phyloP scores from a whole-genome alignment of 1,284 basidiomycete genomes.

The Moesziomyces aphidis region DNA sequence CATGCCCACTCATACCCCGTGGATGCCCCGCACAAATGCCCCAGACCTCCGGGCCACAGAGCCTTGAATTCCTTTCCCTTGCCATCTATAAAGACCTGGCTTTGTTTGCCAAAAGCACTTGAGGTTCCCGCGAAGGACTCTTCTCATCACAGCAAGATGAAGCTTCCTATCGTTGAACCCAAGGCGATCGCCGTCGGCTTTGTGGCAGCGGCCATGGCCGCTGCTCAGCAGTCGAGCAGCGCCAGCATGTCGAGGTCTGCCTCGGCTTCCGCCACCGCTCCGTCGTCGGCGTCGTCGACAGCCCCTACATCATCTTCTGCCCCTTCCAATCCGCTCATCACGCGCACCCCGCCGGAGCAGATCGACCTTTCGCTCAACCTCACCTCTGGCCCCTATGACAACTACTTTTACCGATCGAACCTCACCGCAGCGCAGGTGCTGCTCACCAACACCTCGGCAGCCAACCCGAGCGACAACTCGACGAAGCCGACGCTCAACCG shows the following conservation, averaged over 20 bases:
- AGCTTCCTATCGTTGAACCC: slow-evolving; percentile 2
- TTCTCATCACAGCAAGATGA: slow-evolving; percentile 50
- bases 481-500: slow-evolving; percentile 59
- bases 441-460: slow-evolving; percentile 66
- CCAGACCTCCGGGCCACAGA: not conserved
- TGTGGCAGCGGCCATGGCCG: slow-evolving; percentile 5
- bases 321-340: slow-evolving; percentile 25
- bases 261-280: not conserved
- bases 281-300: not conserved
- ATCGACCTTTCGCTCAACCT: slow-evolving; percentile 35
- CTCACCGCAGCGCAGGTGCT: slow-evolving; percentile 69
- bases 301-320: too few species aligned
- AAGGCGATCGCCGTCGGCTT: slow-evolving; percentile 8
- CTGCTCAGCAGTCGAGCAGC: slow-evolving; percentile 16
- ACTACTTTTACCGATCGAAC: slow-evolving; percentile 70
- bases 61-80: not conserved
- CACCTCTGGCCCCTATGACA: slow-evolving; percentile 66
- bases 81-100: not conserved
- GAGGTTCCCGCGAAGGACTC: too few species aligned
- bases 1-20: not conserved
- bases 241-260: not conserved
- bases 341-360: slow-evolving; percentile 21
- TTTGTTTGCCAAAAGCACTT: slow-evolving; percentile 69
- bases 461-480: slow-evolving; percentile 19
- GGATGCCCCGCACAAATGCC: not conserved